Percentiles rank a stretch among this genome's conserved stretches.
phyloP scores from a whole-genome alignment of 441 rosid species.

The Euphorbia schlechtendalii region DNA sequence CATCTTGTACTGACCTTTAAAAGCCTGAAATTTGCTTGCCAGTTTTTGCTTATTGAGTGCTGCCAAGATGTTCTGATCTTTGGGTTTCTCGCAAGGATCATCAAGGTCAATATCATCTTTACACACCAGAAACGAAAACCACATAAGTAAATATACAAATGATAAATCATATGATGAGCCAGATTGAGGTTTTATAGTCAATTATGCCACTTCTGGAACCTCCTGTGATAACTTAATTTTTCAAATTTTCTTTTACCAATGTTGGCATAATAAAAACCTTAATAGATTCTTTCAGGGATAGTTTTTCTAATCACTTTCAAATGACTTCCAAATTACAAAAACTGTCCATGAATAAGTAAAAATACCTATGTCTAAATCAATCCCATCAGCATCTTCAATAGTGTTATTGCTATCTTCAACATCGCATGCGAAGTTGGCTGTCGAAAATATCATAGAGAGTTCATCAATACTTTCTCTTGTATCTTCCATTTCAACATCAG shows the following conservation, averaged over 20 bases:
- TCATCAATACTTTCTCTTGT: slow-evolving; percentile 56
- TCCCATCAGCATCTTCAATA: slow-evolving; percentile 36
- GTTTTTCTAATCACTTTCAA: background rate
- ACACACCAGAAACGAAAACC: slow-evolving; percentile 10
- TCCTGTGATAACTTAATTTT: background rate
- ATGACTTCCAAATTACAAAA: background rate
- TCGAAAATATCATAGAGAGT: slow-evolving; percentile 46
- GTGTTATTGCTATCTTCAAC: slow-evolving; percentile 29
- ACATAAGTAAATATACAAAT: background rate
- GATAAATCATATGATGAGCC: background rate
- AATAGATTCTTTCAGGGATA: background rate
- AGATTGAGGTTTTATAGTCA: background rate
- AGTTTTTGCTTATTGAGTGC: slow-evolving; percentile 63
- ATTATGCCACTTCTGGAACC: slow-evolving; percentile 5
- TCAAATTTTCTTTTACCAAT: background rate
- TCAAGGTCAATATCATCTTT: slow-evolving; percentile 84
- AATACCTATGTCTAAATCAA: slow-evolving; percentile 60
- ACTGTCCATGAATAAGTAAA: background rate
- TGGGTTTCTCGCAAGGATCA: slow-evolving; percentile 54
- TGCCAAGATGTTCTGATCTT: slow-evolving; percentile 55
- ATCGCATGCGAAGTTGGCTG: slow-evolving; percentile 50
- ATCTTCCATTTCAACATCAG: slow-evolving; percentile 57
- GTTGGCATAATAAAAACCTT: background rate
- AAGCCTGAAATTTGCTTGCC: slow-evolving; percentile 57
- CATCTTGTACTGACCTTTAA: slow-evolving; percentile 41